Conservation (phyloP, 2,329 filamentous ascomycete species). For the Diaporthe vexans region DNA sequence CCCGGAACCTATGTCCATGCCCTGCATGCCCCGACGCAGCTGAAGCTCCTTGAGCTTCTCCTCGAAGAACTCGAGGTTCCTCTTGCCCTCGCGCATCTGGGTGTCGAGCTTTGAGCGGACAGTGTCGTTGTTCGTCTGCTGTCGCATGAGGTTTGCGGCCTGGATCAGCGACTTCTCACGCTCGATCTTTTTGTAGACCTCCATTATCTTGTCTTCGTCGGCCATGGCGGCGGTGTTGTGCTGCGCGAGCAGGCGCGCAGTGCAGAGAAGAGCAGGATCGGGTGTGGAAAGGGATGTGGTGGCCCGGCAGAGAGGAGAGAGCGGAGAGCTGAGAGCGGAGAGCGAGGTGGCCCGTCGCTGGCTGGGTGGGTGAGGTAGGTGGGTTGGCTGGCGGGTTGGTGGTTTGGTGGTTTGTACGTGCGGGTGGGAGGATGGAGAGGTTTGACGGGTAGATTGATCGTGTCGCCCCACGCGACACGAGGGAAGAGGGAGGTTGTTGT, state of each 20-base stretch:
- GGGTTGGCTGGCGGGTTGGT: conserved; percentile 2
- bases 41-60: conserved; percentile 91
- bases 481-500: conserved; percentile 30
- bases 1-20: conserved; percentile 73
- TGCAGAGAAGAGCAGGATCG: conserved; percentile 5
- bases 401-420: neutral
- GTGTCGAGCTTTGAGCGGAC: conserved; percentile 92
- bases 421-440: neutral
- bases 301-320: conserved; percentile 7
- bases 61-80: conserved; percentile 96
- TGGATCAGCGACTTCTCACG: conserved; percentile 95
- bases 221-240: conserved; percentile 66
- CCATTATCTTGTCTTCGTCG: conserved; percentile 76
- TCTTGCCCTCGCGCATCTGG: conserved; percentile 92
- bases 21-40: conserved; percentile 80
- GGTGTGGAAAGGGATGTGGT: conserved; percentile 7
- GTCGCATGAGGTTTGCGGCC: conserved; percentile 93
- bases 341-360: conserved; percentile 7
- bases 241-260: conserved; percentile 43
- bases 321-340: too few species aligned
- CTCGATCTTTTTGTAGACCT: conserved; percentile 97
- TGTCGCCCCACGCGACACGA: conserved; percentile 42
- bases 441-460: conserved; percentile 27
- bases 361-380: neutral
- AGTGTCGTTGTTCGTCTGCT: conserved; percentile 92